Conservation (phyloP, 768 basidiomycete genomes). For the Termitomyces sp. region DNA sequence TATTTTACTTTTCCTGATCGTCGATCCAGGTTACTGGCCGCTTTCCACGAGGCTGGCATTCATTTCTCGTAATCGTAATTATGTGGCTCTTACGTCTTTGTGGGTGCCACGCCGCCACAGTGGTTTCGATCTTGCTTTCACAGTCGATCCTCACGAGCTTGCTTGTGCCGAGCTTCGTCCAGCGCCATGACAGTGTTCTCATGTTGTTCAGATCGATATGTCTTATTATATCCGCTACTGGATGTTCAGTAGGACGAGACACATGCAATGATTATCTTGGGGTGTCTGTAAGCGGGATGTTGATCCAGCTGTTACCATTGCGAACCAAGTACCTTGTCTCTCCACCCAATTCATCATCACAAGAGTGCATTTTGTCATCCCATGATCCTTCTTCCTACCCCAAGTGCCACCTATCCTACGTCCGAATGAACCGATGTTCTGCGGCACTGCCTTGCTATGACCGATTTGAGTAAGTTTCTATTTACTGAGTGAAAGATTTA, state of each 20-base stretch:
- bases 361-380: neutral
- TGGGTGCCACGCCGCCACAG: neutral
- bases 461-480: neutral
- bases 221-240: neutral
- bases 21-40: conserved; percentile 54
- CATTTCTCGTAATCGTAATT: conserved; percentile 59
- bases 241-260: conserved; percentile 3
- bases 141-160: neutral
- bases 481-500: neutral
- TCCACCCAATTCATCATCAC: neutral
- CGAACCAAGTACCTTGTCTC: neutral
- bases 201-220: neutral
- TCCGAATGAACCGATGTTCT: too few species aligned
- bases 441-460: neutral
- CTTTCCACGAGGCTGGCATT: conserved; percentile 72
- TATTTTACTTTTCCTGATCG: conserved; percentile 1
- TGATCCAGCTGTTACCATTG: too few species aligned
- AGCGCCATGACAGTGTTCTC: neutral
- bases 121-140: neutral
- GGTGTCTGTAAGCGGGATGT: neutral
- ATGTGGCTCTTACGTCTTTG: neutral
- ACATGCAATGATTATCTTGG: neutral
- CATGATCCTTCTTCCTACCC: too few species aligned
- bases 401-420: too few species aligned
- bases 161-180: neutral